Conservation (phyloP, 257 asterid species). For the Thymus mandschuricus region DNA sequence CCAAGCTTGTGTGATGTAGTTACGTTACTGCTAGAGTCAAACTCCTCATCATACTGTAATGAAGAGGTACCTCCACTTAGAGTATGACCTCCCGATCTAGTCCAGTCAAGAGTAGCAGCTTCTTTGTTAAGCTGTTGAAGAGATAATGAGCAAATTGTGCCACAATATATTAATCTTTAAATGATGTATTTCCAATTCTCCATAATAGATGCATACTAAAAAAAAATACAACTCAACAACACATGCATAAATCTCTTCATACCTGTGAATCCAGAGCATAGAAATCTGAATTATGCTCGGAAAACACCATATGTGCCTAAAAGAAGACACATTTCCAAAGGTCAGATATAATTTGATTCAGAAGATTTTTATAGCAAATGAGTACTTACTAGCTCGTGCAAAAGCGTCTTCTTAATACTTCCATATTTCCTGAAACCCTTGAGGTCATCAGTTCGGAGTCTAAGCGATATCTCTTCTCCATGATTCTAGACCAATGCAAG, state of each 20-base stretch:
- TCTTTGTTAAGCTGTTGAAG: slow-evolving; percentile 77
- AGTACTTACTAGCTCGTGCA: slow-evolving; percentile 78
- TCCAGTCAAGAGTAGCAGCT: slow-evolving; percentile 86
- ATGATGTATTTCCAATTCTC: not conserved
- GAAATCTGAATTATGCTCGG: slow-evolving; percentile 85
- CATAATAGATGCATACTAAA: not conserved
- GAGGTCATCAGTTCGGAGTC: slow-evolving; percentile 96
- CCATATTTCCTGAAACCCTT: slow-evolving; percentile 91
- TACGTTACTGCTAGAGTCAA: slow-evolving; percentile 34
- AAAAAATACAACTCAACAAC: not conserved
- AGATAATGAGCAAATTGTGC: slow-evolving; percentile 19
- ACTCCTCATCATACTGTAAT: slow-evolving; percentile 49
- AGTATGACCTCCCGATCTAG: slow-evolving; percentile 74
- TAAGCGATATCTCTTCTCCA: slow-evolving; percentile 94
- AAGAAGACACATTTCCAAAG: slow-evolving; percentile 25
- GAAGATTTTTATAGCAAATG: slow-evolving; percentile 11
- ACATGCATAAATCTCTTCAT: not conserved
- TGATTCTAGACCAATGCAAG: slow-evolving; percentile 60
- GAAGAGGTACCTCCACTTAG: slow-evolving; percentile 48
- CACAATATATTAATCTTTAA: slow-evolving; percentile 16
- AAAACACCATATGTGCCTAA: slow-evolving; percentile 91
- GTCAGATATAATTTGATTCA: not conserved
- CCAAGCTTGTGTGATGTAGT: slow-evolving; percentile 70
- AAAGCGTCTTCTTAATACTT: slow-evolving; percentile 84
- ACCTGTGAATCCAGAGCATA: slow-evolving; percentile 83